These are phyloP conservation scores for Aspergillus japonicus DNA, from an alignment of 2,329 filamentous ascomycete species.

Conservation along the genomic window DNA sequence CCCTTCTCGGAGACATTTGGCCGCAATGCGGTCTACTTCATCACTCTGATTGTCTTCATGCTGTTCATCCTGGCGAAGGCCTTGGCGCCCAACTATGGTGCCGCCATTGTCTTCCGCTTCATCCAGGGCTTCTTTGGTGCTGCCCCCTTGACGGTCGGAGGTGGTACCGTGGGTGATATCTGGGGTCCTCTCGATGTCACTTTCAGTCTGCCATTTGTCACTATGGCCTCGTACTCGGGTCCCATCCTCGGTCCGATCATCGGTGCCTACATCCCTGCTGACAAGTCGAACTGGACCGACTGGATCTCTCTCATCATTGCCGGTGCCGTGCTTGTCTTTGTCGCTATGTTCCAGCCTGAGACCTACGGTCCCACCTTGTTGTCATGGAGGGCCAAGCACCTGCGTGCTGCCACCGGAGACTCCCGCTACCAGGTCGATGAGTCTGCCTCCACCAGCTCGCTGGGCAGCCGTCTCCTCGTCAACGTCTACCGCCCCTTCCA, in stretches of 20 bases:
- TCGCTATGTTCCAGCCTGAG: not conserved
- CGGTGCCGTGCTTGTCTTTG: not conserved
- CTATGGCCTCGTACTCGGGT: conserved; percentile 1
- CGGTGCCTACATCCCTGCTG: not conserved
- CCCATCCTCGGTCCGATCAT: not conserved
- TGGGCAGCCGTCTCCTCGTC: not conserved
- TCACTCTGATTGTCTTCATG: not conserved
- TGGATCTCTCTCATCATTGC: conserved; percentile 3
- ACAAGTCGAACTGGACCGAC: not conserved
- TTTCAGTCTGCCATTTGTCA: not conserved
- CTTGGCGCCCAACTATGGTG: not conserved
- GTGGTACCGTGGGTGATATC: conserved; percentile 2
- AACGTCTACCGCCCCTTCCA: conserved; percentile 3
- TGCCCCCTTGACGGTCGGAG: not conserved
- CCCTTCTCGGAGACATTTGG: conserved; percentile 3
- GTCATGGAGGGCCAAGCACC: conserved; percentile 1
- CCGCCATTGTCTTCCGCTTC: conserved; percentile 1
- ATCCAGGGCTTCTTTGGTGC: conserved; percentile 1
- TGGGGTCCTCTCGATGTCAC: conserved; percentile 1
- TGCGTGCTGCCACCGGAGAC: not conserved
- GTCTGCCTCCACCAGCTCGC: not conserved
- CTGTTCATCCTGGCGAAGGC: conserved; percentile 2
- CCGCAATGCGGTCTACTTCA: conserved; percentile 1
- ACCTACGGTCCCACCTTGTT: conserved; percentile 2
- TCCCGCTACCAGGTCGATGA: conserved; percentile 1